Base-by-base conservation (phyloP, 73 alveolate genomes). In the Tetrahymena elliotti region DNA sequence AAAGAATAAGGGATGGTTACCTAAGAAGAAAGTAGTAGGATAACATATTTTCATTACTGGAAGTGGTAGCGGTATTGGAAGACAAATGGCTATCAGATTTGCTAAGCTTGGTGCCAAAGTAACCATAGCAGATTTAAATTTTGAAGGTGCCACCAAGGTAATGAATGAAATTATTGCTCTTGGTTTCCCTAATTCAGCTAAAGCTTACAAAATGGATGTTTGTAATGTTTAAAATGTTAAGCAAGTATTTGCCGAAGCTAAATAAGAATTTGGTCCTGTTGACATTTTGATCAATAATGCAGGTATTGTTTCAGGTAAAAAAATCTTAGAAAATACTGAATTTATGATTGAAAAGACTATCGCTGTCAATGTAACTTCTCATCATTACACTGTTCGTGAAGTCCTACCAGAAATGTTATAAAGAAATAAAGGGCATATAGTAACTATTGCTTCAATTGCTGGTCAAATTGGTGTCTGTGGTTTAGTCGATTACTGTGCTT, bases 21-120 rank as follows among this genome's bases (percentile, higher is more conserved):
- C 97, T 9, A 97, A 97, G 97, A 98, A 98, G 95, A 53, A 94
- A 40, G 93, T 98, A 27, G 47, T 33, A 40, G 98, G 97, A 31
- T 96, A 98, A 93, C 98, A 97, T 94, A 98, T 94, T 33, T 97
- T 96, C 94, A 96, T 98, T n/a, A 97, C 99, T 0, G 99, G 99
- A 31, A 98, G 97, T 35, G 99, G 98, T 8, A 88, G 95, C 83
- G 99, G 99, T 15, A 68, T 98, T 16, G 99, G 99, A 27, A 95
- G 97, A 96, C 83, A 92, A 54, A 82, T 94, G 95, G 98, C 99
- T 31, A 31, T 96, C 1, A 33, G 53, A 31, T 95, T 97, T 92
- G 98, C 98, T 4, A 94, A 84, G 92, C 94, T 88, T 36, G 98
- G 98, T 52, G 97, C 97, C 33, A 96, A 94, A 33, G 96, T 98